Conservation (phyloP, 768 basidiomycete species). For the Terana coerulea region DNA sequence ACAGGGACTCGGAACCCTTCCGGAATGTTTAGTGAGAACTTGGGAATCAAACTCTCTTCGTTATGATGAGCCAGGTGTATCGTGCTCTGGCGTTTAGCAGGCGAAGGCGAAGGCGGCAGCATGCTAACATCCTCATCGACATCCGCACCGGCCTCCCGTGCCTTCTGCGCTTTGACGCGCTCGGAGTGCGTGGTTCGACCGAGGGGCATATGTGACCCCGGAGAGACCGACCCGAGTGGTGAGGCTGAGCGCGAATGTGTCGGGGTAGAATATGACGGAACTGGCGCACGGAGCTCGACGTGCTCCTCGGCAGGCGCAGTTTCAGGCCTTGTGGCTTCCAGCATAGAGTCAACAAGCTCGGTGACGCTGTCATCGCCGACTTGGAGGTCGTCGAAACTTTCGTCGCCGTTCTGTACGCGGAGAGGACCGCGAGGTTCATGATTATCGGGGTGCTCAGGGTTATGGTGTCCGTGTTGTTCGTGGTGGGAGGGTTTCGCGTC, state of each 20-base stretch:
- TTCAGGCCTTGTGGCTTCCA: conserved; percentile 44
- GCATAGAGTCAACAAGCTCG: conserved; percentile 69
- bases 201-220: conserved; percentile 29
- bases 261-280: conserved; percentile 15
- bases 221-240: conserved; percentile 10
- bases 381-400: conserved; percentile 29
- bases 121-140: conserved; percentile 38
- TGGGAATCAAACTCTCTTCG: conserved; percentile 32
- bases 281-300: no score
- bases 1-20: neutral
- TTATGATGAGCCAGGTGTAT: conserved; percentile 15
- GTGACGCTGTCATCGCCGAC: conserved; percentile 60
- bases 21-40: conserved; percentile 17
- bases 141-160: conserved; percentile 18
- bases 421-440: neutral
- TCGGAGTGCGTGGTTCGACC: conserved; percentile 38
- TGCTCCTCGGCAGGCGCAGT: conserved; percentile 32
- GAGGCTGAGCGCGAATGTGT: conserved; percentile 13
- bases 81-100: conserved; percentile 27
- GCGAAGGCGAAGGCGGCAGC: conserved; percentile 49
- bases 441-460: conserved; percentile 3
- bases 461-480: conserved; percentile 1
- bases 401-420: conserved; percentile 27
- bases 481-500: conserved; percentile 12
- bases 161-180: conserved; percentile 25